phyloP scores from a whole-genome alignment of 768 basidiomycete genomes.

The Cystobasidium ongulense region DNA sequence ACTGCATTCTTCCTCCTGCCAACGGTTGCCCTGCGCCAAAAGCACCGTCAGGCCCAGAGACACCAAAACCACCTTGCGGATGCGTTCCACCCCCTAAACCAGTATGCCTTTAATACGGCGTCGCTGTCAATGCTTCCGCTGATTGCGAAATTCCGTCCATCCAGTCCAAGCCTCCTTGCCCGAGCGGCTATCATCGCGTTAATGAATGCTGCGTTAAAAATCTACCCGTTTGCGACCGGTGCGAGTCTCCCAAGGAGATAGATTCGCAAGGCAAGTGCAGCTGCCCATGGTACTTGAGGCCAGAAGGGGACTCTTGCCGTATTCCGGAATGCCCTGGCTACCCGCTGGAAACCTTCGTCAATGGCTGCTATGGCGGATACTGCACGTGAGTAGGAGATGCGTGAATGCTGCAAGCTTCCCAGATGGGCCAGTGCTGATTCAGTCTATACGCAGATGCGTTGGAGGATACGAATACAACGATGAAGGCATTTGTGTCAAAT shows the following conservation, averaged over 20 bases:
- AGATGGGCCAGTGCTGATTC: not conserved
- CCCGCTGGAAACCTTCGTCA: not conserved
- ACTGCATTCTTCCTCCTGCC: slow-evolving; percentile 1
- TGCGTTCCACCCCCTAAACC: slow-evolving; percentile 9
- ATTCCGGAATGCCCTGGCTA: not conserved
- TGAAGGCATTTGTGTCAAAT: not conserved
- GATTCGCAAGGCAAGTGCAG: not conserved
- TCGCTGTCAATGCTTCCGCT: not conserved
- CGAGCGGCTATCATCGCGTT: slow-evolving; percentile 6
- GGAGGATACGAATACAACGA: not conserved
- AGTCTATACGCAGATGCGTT: not conserved
- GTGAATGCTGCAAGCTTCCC: not conserved
- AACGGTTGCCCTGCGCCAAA: not conserved
- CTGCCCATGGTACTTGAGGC: not conserved
- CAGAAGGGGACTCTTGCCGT: not conserved
- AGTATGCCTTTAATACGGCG: not conserved
- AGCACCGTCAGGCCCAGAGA: not conserved
- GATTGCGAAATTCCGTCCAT: not conserved
- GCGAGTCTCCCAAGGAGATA: slow-evolving; percentile 9
- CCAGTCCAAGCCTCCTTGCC: slow-evolving; percentile 11
- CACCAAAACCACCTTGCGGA: slow-evolving; percentile 1
- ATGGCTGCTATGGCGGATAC: slow-evolving; percentile 1
- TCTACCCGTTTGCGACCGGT: not conserved
- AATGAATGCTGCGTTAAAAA: slow-evolving; percentile 12
- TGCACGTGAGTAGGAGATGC: slow-evolving; percentile 4